These are phyloP conservation scores for Leccinum incarnatum DNA, from an alignment of 768 basidiomycete species.

Conservation along the genomic window DNA sequence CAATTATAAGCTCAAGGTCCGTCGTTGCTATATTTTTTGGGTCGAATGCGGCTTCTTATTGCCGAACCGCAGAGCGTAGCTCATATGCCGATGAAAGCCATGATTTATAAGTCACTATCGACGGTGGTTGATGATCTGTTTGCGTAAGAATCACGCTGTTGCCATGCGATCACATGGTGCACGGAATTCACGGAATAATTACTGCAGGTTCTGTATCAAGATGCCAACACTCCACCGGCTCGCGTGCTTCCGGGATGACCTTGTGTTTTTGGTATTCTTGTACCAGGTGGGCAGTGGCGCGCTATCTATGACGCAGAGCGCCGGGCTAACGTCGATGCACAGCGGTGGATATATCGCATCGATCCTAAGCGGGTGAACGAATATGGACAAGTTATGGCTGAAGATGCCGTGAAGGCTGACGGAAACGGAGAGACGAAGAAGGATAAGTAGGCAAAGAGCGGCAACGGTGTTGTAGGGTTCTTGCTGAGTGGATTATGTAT, in stretches of 20 bases:
- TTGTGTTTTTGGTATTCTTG: constrained; percentile 87
- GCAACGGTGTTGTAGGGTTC: constrained; percentile 5
- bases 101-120: constrained; percentile 93
- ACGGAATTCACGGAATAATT: constrained; percentile 14
- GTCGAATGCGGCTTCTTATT: constrained; percentile 6
- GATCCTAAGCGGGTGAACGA: constrained; percentile 96
- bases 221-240: constrained; percentile 95
- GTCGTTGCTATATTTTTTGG: constrained; percentile 18
- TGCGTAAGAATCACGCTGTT: constrained; percentile 51
- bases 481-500: constrained; percentile 3
- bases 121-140: constrained; percentile 92
- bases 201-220: constrained; percentile 82
- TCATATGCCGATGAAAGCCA: constrained; percentile 98
- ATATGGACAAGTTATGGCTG: constrained; percentile 80
- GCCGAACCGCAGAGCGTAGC: constrained; percentile 69
- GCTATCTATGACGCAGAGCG: constrained; percentile 6
- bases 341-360: constrained; percentile 97
- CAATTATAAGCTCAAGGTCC: constrained; percentile 94
- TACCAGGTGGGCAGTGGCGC: constrained; percentile 67
- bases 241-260: constrained; percentile 86
- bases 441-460: constrained; percentile 37
- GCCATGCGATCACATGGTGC: constrained; percentile 13
- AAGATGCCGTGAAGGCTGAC: constrained; percentile 43
- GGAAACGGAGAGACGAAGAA: constrained; percentile 53
- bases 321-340: constrained; percentile 13